Conservation (phyloP, 2,329 filamentous ascomycete genomes). For the Kalmusia sp. region DNA sequence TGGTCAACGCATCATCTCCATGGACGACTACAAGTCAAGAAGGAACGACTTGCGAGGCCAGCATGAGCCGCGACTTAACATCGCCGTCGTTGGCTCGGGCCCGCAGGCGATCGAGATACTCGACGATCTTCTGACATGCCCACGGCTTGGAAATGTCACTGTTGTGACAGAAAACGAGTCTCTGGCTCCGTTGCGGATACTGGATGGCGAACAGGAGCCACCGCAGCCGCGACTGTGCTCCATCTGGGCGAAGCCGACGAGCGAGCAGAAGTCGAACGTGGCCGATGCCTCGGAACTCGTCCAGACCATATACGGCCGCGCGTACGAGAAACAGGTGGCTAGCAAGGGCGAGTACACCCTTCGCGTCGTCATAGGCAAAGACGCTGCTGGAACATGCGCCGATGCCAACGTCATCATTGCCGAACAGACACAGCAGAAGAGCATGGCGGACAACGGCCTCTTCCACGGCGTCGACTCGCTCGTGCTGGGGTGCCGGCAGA, state of each 20-base stretch:
- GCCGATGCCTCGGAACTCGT: slow-evolving; percentile 37
- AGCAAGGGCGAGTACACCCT: slow-evolving; percentile 40
- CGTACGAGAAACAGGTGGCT: slow-evolving; percentile 45
- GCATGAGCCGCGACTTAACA: slow-evolving; percentile 37
- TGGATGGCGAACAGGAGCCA: slow-evolving; percentile 30
- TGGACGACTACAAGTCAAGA: slow-evolving; percentile 38
- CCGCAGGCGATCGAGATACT: slow-evolving; percentile 37
- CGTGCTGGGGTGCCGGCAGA: slow-evolving; percentile 43
- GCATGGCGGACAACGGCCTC: slow-evolving; percentile 25
- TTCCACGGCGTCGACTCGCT: slow-evolving; percentile 41
- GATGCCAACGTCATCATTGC: slow-evolving; percentile 39
- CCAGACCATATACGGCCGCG: slow-evolving; percentile 41
- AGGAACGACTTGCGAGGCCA: slow-evolving; percentile 37
- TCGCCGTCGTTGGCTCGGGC: slow-evolving; percentile 40
- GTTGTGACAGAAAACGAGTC: slow-evolving; percentile 42
- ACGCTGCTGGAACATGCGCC: slow-evolving; percentile 31
- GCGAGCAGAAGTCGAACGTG: slow-evolving; percentile 24
- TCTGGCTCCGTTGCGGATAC: slow-evolving; percentile 35
- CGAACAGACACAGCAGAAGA: slow-evolving; percentile 25
- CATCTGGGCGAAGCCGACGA: slow-evolving; percentile 42
- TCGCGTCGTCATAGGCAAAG: slow-evolving; percentile 34
- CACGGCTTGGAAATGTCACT: slow-evolving; percentile 43
- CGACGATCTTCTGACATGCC: slow-evolving; percentile 42
- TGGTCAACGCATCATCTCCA: slow-evolving; percentile 43
- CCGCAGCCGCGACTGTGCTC: slow-evolving; percentile 42